Percentiles rank a stretch among this genome's conserved stretches.
phyloP scores from a whole-genome alignment of 2,329 filamentous ascomycete species.

The Clarireedia homoeocarpa region DNA sequence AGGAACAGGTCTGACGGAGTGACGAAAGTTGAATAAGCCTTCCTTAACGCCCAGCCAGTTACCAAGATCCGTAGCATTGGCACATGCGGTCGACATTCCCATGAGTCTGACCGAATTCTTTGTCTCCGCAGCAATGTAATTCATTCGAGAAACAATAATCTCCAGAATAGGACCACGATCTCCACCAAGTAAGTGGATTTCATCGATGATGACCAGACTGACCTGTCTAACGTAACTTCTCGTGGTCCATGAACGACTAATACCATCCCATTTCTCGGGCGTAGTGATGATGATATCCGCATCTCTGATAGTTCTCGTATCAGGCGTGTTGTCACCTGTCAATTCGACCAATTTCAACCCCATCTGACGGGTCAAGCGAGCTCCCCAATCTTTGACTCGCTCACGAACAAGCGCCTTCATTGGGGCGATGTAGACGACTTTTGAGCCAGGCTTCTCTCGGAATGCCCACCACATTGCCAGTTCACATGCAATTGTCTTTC shows the following conservation, averaged over 20 bases:
- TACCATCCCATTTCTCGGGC: constrained; percentile 99
- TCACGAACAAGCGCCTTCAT: constrained; percentile 99
- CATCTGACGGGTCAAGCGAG: constrained; percentile 71
- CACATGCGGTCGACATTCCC: constrained; percentile 98
- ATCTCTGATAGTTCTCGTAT: constrained; percentile 89
- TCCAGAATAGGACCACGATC: constrained; percentile 96
- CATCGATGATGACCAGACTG: constrained; percentile 93
- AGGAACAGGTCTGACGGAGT: constrained; percentile 93
- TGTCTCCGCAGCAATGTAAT: constrained; percentile 93
- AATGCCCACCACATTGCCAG: constrained; percentile 99
- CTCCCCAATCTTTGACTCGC: constrained; percentile 90
- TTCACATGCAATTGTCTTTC: constrained; percentile 94
- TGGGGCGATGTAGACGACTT: constrained; percentile 97
- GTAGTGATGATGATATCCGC: constrained; percentile 98
- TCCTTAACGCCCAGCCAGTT: constrained; percentile 98
- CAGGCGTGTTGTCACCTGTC: constrained; percentile 96
- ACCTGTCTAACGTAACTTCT: constrained; percentile 94
- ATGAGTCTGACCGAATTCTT: constrained; percentile 82
- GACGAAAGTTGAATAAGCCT: constrained; percentile 91
- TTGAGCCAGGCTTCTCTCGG: constrained; percentile 84
- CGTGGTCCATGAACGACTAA: constrained; percentile 97
- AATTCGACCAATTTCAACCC: constrained; percentile 88
- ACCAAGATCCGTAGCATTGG: constrained; percentile 85
- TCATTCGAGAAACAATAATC: constrained; percentile 93
- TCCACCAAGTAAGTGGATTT: constrained; percentile 94